Conservation (phyloP, 1,284 basidiomycete genomes). For the Termitomyces sp. region DNA sequence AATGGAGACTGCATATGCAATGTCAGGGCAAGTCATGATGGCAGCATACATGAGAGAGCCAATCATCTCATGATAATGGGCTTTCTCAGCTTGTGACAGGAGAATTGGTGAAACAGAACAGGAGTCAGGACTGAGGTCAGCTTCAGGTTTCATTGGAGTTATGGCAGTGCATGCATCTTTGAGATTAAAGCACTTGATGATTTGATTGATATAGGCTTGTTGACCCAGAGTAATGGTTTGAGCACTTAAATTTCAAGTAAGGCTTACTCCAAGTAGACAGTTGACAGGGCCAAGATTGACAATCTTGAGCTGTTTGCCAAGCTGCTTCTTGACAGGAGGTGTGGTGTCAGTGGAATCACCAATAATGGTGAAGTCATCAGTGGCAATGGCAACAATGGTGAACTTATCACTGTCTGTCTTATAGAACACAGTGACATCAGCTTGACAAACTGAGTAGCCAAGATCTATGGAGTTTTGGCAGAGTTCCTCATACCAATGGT, state of each 20-base stretch:
- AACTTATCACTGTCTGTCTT: too few relatives aligned
- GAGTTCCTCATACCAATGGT: not conserved
- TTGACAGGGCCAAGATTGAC: slow-evolving; percentile 17
- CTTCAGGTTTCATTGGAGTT: slow-evolving; percentile 17
- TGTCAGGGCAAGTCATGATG: slow-evolving; percentile 22
- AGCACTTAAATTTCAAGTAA: slow-evolving; percentile 16
- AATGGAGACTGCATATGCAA: slow-evolving; percentile 14
- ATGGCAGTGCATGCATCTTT: slow-evolving; percentile 8
- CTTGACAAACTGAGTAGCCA: slow-evolving; percentile 12
- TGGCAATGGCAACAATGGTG: too few relatives aligned
- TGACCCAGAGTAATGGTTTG: slow-evolving; percentile 23
- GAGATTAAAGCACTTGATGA: slow-evolving; percentile 18
- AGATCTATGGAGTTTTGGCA: too few relatives aligned
- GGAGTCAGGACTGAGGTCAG: slow-evolving; percentile 16
- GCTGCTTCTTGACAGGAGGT: slow-evolving; percentile 16
- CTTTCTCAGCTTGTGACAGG: not conserved
- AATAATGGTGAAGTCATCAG: too few relatives aligned
- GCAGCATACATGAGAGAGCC: slow-evolving; percentile 24
- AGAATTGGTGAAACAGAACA: slow-evolving; percentile 13
- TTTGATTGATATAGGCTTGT: slow-evolving; percentile 23
- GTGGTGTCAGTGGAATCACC: slow-evolving; percentile 14
- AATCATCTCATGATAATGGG: slow-evolving; percentile 10
- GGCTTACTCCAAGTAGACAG: slow-evolving; percentile 25
- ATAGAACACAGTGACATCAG: slow-evolving; percentile 24
- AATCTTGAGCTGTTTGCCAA: not conserved